Evolutionary conservation across 2,329 filamentous ascomycete species (phyloP).

Genomic region (Paracorniculantispora psalliotae): DNA sequence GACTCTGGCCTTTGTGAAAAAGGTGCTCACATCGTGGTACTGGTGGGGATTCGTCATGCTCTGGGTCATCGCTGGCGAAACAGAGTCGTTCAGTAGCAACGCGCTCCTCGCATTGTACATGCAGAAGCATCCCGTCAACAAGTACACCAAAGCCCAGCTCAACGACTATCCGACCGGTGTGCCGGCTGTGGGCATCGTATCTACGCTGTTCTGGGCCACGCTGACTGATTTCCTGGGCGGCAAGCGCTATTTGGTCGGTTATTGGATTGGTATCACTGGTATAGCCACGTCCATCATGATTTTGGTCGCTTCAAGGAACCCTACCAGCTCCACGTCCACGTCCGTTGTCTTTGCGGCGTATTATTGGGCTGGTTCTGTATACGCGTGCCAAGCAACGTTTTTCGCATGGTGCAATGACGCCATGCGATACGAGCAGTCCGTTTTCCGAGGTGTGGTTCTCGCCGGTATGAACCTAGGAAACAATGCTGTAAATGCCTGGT

Average conservation of each 20-base stretch:
- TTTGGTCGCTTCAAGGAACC: conserved; percentile 43
- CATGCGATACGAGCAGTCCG: conserved; percentile 57
- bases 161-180: conserved; percentile 56
- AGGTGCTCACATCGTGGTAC: conserved; percentile 55
- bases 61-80: conserved; percentile 67
- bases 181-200: conserved; percentile 51
- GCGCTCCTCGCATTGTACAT: conserved; percentile 48
- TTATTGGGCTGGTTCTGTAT: conserved; percentile 65
- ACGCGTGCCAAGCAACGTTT: conserved; percentile 69
- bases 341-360: conserved; percentile 58
- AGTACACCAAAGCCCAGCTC: conserved; percentile 43
- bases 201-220: conserved; percentile 64
- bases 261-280: conserved; percentile 62
- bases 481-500: conserved; percentile 68
- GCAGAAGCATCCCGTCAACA: conserved; percentile 40
- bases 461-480: conserved; percentile 67
- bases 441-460: conserved; percentile 61
- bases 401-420: conserved; percentile 74
- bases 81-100: conserved; percentile 66
- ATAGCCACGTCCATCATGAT: conserved; percentile 59
- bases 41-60: conserved; percentile 63
- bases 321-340: conserved; percentile 37
- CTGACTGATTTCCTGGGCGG: conserved; percentile 61
- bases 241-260: conserved; percentile 60
- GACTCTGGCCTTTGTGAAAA: conserved; percentile 45